Base-by-base conservation (phyloP, 1,139 yeast species). In the Yarrowia galli region DNA sequence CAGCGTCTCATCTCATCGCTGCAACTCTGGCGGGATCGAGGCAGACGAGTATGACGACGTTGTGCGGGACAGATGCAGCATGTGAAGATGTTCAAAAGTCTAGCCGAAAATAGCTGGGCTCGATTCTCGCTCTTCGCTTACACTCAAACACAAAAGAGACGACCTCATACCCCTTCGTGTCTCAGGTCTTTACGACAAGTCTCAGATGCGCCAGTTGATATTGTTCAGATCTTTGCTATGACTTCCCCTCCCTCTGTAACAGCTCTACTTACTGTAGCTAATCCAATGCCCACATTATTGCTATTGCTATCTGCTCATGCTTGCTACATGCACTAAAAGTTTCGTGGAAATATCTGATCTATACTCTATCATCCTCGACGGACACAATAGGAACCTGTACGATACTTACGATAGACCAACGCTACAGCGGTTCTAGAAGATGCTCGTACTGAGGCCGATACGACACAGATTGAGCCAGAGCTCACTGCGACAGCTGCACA, bases 1-100 rank as follows among this genome's bases (percentile, higher is more conserved):
- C 58, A 53, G 18, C 25, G 32, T 28, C 8, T 20, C 56, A 53
- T 36, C 58, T 53, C 58, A 53, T 53, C 58, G 56, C 58, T 49
- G 54, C 54, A 49, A 32, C 54, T 18, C 12, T 48, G 36, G 49
- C 36, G 15, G 23, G 28, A 51, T 35, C 42, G 58, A 51, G 58
- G 20, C 38, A 28, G 38, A 46, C 16, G 16, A n/a, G 1, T 20
- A 51, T 51, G 58, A 51, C 42, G 58, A 51, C 25, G 4, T 35
- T 1, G 8, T 51, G 58, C 58, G 8, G 58, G 58, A 51, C 18
- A 35, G n/a, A 51, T 35, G 58, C 58, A 51, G 58, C 58, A 51
- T 35, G 58, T 35, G 42, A 51, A 45, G 32, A 45, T 45, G 32
- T 1, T 1, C 3, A 23, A 22, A 22, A 23, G 15, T 35, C 15